Conservation (phyloP, 306 rosid species). For the Lotus japonicus region DNA sequence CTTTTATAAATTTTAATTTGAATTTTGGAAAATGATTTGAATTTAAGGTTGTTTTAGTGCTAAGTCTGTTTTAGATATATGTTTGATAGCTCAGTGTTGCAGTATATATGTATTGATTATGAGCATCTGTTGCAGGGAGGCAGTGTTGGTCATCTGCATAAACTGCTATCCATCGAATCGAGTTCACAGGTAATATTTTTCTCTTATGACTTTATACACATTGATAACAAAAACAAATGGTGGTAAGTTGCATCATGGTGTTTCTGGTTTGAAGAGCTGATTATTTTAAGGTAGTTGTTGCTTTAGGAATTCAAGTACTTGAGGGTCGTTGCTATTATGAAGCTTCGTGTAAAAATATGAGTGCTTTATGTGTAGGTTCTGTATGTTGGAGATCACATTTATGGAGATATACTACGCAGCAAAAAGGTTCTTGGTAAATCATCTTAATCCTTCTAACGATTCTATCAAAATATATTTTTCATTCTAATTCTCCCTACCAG, state of each 20-base stretch:
- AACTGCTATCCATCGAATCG: conserved; percentile 80
- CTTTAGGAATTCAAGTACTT: conserved; percentile 11
- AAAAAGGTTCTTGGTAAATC: conserved; percentile 89
- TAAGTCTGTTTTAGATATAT: neutral
- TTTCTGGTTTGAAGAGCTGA: neutral
- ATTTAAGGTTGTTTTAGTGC: neutral
- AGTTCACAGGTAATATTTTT: conserved; percentile 70
- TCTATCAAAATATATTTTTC: neutral
- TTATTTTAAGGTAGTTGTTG: conserved; percentile 1
- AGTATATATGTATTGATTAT: neutral
- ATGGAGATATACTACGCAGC: conserved; percentile 96
- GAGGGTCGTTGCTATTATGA: neutral
- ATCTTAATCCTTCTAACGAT: conserved; percentile 18
- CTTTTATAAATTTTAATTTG: neutral
- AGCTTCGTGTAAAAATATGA: neutral
- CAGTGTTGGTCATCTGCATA: conserved; percentile 86
- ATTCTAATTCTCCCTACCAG: neutral
- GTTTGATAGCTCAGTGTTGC: conserved; percentile 14
- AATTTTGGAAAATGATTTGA: conserved; percentile 2
- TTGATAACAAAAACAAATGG: neutral
- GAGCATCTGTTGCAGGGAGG: conserved; percentile 67
- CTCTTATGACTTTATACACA: neutral
- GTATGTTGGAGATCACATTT: conserved; percentile 97
- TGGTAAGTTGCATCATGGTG: neutral
- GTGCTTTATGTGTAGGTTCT: conserved; percentile 58